Conservation (phyloP, 768 basidiomycete genomes). For the Auricularia cornea region DNA sequence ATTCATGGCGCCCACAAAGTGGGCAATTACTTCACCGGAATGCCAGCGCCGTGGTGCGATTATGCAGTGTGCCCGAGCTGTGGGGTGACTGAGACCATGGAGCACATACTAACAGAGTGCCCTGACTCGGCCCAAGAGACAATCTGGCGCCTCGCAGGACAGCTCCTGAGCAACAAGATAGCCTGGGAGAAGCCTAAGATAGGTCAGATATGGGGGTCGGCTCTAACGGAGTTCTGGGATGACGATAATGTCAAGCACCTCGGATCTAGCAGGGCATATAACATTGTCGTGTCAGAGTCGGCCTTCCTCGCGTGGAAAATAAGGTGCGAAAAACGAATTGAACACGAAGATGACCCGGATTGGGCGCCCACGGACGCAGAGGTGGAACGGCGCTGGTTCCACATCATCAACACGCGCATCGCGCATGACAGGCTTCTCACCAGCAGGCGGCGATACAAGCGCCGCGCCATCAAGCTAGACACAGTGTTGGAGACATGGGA, state of each 20-base stretch:
- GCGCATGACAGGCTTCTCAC: background rate
- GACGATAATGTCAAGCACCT: background rate
- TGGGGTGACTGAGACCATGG: slow-evolving; percentile 9
- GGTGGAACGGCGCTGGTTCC: background rate
- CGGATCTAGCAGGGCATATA: no score
- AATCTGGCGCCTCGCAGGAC: background rate
- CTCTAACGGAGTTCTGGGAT: background rate
- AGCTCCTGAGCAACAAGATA: no score
- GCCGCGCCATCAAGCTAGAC: background rate
- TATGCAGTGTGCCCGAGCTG: slow-evolving; percentile 9
- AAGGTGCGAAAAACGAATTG: background rate
- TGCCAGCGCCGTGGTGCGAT: slow-evolving; percentile 2
- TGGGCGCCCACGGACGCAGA: background rate
- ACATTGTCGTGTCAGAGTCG: background rate
- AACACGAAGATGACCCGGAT: background rate
- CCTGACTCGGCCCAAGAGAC: slow-evolving; percentile 9
- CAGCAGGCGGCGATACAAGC: background rate
- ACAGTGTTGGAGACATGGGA: background rate
- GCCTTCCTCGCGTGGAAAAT: background rate
- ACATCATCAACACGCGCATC: background rate
- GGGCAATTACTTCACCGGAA: slow-evolving; percentile 9
- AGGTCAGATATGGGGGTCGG: background rate
- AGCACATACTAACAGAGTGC: slow-evolving; percentile 17
- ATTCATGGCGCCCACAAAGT: slow-evolving; percentile 15
- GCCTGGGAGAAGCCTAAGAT: no score